Evolutionary conservation across 2,329 filamentous ascomycete species (phyloP).

Genomic region (Fusarium transvaalense): DNA sequence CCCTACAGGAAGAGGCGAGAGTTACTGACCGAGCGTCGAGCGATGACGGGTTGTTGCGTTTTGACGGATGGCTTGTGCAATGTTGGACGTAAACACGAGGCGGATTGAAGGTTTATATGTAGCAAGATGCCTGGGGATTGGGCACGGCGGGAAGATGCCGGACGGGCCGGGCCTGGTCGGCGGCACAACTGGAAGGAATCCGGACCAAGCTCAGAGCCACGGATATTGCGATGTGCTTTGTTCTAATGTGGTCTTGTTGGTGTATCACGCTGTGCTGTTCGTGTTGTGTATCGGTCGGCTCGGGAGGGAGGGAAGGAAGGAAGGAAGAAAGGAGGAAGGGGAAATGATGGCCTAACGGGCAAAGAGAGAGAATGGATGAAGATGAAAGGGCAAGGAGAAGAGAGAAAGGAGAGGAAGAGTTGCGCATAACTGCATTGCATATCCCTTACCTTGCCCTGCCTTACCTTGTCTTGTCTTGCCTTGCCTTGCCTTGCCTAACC

Average conservation of each 20-base stretch:
- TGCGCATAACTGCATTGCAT: constrained; percentile 26
- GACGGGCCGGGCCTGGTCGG: constrained; percentile 39
- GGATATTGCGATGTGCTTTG: neutral
- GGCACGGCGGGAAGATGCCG: constrained; percentile 25
- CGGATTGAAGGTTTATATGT: constrained; percentile 39
- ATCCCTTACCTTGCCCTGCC: constrained; percentile 1
- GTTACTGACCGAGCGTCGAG: constrained; percentile 36
- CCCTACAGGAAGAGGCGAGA: constrained; percentile 38
- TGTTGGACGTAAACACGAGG: constrained; percentile 23
- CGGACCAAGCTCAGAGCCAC: neutral
- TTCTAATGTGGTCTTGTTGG: neutral
- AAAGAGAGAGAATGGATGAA: neutral
- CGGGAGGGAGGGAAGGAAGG: constrained; percentile 9
- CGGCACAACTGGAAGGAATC: constrained; percentile 12
- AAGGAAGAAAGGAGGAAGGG: too few species aligned
- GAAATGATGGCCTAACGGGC: neutral
- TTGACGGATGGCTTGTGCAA: constrained; percentile 29
- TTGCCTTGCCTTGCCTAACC: neutral
- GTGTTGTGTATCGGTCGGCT: constrained; percentile 11
- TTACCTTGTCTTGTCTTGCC: too few species aligned
- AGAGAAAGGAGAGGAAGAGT: neutral
- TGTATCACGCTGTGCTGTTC: constrained; percentile 4
- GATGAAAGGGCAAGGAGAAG: neutral
- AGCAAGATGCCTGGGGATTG: constrained; percentile 10
- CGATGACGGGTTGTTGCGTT: constrained; percentile 30